A percentile compares a stretch with the other conserved stretches of the same genome.
phyloP scores from a whole-genome alignment of 495 filamentous ascomycete species.

The Apodospora peruviana region DNA sequence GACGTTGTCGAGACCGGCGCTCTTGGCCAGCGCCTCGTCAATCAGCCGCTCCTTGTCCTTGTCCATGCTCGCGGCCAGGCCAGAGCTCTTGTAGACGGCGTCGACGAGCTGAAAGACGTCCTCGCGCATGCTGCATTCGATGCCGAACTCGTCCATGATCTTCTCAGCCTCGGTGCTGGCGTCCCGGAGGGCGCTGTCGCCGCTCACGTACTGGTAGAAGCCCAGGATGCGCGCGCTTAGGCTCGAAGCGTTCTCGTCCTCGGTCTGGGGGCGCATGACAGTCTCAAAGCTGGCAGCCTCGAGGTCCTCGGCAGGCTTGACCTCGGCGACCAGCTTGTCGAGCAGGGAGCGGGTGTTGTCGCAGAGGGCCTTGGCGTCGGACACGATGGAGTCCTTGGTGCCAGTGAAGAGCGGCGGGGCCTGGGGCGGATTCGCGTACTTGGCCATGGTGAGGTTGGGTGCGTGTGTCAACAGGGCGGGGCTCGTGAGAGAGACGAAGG shows the following conservation, averaged over 20 bases:
- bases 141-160: constrained; percentile 53
- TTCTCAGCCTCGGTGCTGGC: constrained; percentile 56
- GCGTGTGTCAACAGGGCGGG: constrained; percentile 17
- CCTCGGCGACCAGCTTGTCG: constrained; percentile 65
- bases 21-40: constrained; percentile 22
- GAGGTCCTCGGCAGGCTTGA: constrained; percentile 46
- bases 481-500: constrained; percentile 13
- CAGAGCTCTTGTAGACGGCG: constrained; percentile 42
- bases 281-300: constrained; percentile 59
- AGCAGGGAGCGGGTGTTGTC: constrained; percentile 61
- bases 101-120: constrained; percentile 56
- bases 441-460: constrained; percentile 24
- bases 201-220: constrained; percentile 80
- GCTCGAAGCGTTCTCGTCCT: constrained; percentile 60
- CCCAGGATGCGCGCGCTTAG: constrained; percentile 57
- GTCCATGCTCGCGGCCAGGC: constrained; percentile 33
- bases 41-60: constrained; percentile 29
- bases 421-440: constrained; percentile 71
- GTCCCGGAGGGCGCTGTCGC: constrained; percentile 60
- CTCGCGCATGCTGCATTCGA: constrained; percentile 57
- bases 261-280: constrained; percentile 56
- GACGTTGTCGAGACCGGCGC: constrained; percentile 27
- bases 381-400: constrained; percentile 68
- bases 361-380: constrained; percentile 71
- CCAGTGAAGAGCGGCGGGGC: constrained; percentile 80